Conservation (phyloP, 164 flowering plant genomes). For the Stephania yunnanensis region DNA sequence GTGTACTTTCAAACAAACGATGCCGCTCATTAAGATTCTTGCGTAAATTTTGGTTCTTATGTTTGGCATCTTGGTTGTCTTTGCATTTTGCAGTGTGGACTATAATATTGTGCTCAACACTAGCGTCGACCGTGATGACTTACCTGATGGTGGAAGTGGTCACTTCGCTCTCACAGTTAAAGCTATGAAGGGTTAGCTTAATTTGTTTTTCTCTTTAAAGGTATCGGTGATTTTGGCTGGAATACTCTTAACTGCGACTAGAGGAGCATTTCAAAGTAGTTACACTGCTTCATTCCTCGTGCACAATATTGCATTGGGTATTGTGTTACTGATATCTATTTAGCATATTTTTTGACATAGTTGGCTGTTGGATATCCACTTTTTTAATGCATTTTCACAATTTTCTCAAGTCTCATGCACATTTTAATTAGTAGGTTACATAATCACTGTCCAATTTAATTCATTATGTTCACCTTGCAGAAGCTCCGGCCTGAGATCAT, state of each 20-base stretch:
- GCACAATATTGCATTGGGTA: background rate
- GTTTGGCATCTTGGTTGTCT: constrained; percentile 1
- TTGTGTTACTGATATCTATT: background rate
- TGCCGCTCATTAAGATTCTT: background rate
- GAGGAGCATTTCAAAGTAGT: background rate
- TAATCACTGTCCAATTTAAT: constrained; percentile 4
- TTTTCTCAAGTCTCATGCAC: background rate
- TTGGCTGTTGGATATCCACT: background rate
- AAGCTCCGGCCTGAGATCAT: constrained; percentile 76
- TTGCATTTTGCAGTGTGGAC: constrained; percentile 62
- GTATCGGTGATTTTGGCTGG: background rate
- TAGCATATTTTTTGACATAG: background rate
- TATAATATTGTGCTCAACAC: constrained; percentile 91
- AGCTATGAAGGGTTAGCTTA: constrained; percentile 73
- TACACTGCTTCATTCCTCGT: background rate
- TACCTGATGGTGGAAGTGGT: constrained; percentile 96
- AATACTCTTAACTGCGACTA: background rate
- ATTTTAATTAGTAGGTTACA: background rate
- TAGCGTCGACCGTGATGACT: constrained; percentile 95
- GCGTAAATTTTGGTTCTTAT: background rate
- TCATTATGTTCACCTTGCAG: constrained; percentile 34
- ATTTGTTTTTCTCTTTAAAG: background rate
- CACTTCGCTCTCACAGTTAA: constrained; percentile 85
- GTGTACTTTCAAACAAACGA: background rate
- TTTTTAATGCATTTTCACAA: background rate